Conservation (phyloP, 345 rosid species). For the Eutrema japonicum region DNA sequence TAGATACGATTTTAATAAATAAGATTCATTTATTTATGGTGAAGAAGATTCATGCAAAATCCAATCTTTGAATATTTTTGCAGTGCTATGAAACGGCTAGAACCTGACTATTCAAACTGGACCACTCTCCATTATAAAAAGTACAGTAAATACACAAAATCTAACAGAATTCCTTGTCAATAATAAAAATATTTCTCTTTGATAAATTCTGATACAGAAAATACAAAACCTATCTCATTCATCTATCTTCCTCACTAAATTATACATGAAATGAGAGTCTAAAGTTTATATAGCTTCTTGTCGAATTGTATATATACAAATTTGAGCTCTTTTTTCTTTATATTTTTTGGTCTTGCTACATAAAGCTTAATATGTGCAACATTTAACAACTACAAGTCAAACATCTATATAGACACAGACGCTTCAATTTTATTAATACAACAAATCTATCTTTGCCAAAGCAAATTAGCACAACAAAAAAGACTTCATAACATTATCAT, state of each 20-base stretch:
- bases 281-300: not conserved
- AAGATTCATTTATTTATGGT: conserved; percentile 33
- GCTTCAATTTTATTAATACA: no score
- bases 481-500: conserved; percentile 23
- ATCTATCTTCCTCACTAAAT: not conserved
- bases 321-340: not conserved
- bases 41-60: conserved; percentile 42
- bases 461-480: conserved; percentile 18
- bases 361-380: not conserved
- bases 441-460: not conserved
- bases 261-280: not conserved
- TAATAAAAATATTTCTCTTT: not conserved
- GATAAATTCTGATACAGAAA: not conserved
- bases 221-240: not conserved
- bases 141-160: not conserved
- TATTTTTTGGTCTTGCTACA: not conserved
- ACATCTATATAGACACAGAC: no score
- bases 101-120: conserved; percentile 21
- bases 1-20: conserved; percentile 19
- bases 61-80: conserved; percentile 29
- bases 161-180: conserved; percentile 3
- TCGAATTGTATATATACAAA: not conserved
- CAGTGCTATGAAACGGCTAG: conserved; percentile 30
- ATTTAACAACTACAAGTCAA: not conserved
- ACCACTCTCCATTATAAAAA: conserved; percentile 9